phyloP scores from a whole-genome alignment of 495 filamentous ascomycete genomes.

The Delitschia confertaspora region DNA sequence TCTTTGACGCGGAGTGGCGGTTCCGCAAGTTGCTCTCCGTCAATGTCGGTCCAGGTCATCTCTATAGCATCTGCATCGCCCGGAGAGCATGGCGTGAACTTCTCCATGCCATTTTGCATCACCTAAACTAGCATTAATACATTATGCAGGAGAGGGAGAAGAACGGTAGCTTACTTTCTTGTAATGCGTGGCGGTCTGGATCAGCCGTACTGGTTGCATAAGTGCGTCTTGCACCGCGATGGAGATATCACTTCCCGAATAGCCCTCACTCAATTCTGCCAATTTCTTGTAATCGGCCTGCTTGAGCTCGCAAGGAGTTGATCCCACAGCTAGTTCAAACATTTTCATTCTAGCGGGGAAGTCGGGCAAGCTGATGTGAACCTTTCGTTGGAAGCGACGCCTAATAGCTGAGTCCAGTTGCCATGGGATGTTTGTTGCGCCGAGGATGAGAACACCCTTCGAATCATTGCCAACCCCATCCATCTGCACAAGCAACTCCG shows the following conservation, averaged over 20 bases:
- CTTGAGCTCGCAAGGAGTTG: slow-evolving; percentile 78
- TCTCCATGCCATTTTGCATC: slow-evolving; percentile 58
- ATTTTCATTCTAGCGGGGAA: slow-evolving; percentile 82
- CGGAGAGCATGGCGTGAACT: slow-evolving; percentile 87
- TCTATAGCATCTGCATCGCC: slow-evolving; percentile 77
- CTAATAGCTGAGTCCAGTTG: slow-evolving; percentile 97
- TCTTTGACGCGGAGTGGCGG: slow-evolving; percentile 82
- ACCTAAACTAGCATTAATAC: slow-evolving; percentile 44
- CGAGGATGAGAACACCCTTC: slow-evolving; percentile 86
- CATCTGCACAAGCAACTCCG: slow-evolving; percentile 97
- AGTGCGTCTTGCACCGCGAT: slow-evolving; percentile 95
- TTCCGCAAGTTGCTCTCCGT: slow-evolving; percentile 74
- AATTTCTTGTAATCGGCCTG: slow-evolving; percentile 68
- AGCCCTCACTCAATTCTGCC: slow-evolving; percentile 77
- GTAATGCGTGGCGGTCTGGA: slow-evolving; percentile 97
- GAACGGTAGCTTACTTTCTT: slow-evolving; percentile 57
- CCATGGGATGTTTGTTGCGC: slow-evolving; percentile 98
- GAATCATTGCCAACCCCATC: slow-evolving; percentile 94
- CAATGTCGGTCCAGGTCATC: slow-evolving; percentile 86
- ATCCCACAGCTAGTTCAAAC: slow-evolving; percentile 90
- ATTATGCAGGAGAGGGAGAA: neutral
- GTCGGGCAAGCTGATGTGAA: slow-evolving; percentile 91
- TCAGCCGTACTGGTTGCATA: slow-evolving; percentile 96
- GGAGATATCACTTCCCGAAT: slow-evolving; percentile 90
- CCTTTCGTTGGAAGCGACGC: slow-evolving; percentile 88